phyloP scores from a whole-genome alignment of 352 stramenopile genomes.

The Globisporangium barbulae region DNA sequence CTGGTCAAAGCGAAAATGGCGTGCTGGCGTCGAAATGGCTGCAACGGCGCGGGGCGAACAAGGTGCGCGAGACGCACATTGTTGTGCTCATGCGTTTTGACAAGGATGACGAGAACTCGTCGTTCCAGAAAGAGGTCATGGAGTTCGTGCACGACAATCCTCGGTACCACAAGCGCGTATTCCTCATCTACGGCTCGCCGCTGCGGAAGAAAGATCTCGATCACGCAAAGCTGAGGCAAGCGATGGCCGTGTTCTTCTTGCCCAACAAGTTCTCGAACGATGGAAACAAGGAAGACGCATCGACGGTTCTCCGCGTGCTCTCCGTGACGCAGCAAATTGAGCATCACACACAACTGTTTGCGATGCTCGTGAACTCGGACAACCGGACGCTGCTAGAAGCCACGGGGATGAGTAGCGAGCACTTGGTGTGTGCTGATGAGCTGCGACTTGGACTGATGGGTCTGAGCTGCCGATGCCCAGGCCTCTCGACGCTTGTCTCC shows the following conservation, averaged over 20 bases:
- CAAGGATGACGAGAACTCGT: slow-evolving; percentile 35
- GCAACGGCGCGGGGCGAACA: slow-evolving; percentile 34
- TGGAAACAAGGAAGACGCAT: slow-evolving; percentile 76
- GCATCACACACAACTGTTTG: slow-evolving; percentile 69
- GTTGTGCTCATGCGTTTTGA: slow-evolving; percentile 80
- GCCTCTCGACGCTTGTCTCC: slow-evolving; percentile 78
- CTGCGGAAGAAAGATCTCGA: slow-evolving; percentile 51
- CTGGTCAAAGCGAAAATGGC: not conserved
- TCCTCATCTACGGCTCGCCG: slow-evolving; percentile 72
- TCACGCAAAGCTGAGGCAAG: slow-evolving; percentile 56
- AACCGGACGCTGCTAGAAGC: slow-evolving; percentile 78
- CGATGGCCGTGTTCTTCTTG: slow-evolving; percentile 80
- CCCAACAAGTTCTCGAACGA: slow-evolving; percentile 82
- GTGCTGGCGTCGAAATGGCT: slow-evolving; percentile 43
- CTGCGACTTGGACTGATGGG: slow-evolving; percentile 83
- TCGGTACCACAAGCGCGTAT: slow-evolving; percentile 75
- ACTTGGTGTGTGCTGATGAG: slow-evolving; percentile 79
- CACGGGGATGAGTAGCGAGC: slow-evolving; percentile 59
- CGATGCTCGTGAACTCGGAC: slow-evolving; percentile 82
- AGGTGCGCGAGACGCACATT: slow-evolving; percentile 76
- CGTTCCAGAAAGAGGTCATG: slow-evolving; percentile 62
- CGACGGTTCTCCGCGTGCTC: slow-evolving; percentile 77
- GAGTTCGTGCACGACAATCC: slow-evolving; percentile 69
- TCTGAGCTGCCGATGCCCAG: slow-evolving; percentile 76
- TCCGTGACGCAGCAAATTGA: slow-evolving; percentile 65